These are phyloP conservation scores for Venturia carpophila DNA, from an alignment of 2,329 filamentous ascomycete genomes.

Conservation along the genomic window DNA sequence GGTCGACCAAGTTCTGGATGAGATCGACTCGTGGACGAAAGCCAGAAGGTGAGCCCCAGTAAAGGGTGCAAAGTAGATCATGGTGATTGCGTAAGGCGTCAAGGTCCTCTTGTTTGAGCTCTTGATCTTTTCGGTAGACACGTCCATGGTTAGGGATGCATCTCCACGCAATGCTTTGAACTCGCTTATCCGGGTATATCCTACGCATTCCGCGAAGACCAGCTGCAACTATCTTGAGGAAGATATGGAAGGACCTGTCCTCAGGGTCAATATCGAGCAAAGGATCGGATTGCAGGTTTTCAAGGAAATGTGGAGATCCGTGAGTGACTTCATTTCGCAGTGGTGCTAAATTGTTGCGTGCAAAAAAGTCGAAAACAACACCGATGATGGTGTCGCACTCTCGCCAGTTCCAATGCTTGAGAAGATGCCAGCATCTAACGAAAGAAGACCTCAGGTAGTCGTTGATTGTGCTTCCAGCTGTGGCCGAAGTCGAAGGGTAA, in stretches of 20 bases:
- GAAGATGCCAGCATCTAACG: conserved; percentile 45
- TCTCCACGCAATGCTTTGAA: conserved; percentile 49
- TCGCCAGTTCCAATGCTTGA: conserved; percentile 50
- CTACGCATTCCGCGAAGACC: conserved; percentile 42
- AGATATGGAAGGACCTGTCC: conserved; percentile 51
- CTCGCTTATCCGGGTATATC: conserved; percentile 45
- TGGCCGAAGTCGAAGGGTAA: conserved; percentile 37
- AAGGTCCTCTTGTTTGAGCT: conserved; percentile 45
- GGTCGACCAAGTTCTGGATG: conserved; percentile 49
- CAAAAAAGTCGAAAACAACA: conserved; percentile 53
- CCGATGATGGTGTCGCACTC: conserved; percentile 48
- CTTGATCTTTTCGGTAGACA: conserved; percentile 51
- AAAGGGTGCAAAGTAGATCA: conserved; percentile 52
- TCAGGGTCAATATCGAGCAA: conserved; percentile 37
- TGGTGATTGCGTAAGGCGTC: conserved; percentile 55
- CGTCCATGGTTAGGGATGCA: conserved; percentile 54
- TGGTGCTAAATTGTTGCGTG: conserved; percentile 43
- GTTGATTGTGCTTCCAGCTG: conserved; percentile 42
- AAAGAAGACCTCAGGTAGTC: conserved; percentile 47
- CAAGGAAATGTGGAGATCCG: conserved; percentile 48
- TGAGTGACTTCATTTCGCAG: conserved; percentile 44
- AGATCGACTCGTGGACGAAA: conserved; percentile 46
- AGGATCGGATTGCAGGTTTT: conserved; percentile 39
- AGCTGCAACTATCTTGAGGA: conserved; percentile 49
- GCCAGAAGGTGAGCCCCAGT: conserved; percentile 47